These are phyloP conservation scores for Rhizomucor pusillus DNA, from an alignment of 371 early-diverging fungal genomes.

Conservation along the genomic window DNA sequence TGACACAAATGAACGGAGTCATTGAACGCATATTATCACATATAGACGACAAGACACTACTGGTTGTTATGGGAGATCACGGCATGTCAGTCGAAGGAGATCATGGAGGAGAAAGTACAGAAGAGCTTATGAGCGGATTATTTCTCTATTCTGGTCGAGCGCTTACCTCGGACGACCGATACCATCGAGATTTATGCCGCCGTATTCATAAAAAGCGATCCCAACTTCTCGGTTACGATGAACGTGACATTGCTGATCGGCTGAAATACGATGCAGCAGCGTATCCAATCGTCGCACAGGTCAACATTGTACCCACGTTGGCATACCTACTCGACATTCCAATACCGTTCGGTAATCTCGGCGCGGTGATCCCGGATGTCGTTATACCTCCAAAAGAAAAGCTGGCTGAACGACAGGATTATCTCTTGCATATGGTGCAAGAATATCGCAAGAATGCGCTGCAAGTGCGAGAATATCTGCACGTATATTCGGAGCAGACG, in stretches of 20 bases:
- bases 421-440: slow-evolving; percentile 50
- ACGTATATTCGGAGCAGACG: slow-evolving; percentile 39
- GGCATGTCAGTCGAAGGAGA: slow-evolving; percentile 99
- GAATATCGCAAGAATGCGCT: slow-evolving; percentile 72
- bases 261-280: slow-evolving; percentile 22
- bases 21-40: slow-evolving; percentile 61
- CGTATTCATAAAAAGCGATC: slow-evolving; percentile 27
- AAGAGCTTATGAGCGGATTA: slow-evolving; percentile 85
- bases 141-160: slow-evolving; percentile 70
- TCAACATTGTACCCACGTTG: slow-evolving; percentile 83
- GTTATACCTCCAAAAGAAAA: slow-evolving; percentile 20
- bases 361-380: slow-evolving; percentile 77
- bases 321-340: slow-evolving; percentile 70
- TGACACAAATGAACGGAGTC: slow-evolving; percentile 81
- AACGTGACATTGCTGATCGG: slow-evolving; percentile 12
- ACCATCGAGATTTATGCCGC: slow-evolving; percentile 8
- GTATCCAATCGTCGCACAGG: slow-evolving; percentile 66
- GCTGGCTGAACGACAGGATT: slow-evolving; percentile 1
- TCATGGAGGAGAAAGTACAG: slow-evolving; percentile 95
- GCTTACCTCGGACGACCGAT: slow-evolving; percentile 17
- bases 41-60: slow-evolving; percentile 84
- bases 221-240: slow-evolving; percentile 21
- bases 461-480: slow-evolving; percentile 76
- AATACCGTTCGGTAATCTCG: slow-evolving; percentile 85
- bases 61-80: slow-evolving; percentile 98